Evolutionary conservation across 768 basidiomycete species (phyloP), one percentile per base, ranked within the genome.

Genomic region (Kwoniella heveanensis): DNA sequence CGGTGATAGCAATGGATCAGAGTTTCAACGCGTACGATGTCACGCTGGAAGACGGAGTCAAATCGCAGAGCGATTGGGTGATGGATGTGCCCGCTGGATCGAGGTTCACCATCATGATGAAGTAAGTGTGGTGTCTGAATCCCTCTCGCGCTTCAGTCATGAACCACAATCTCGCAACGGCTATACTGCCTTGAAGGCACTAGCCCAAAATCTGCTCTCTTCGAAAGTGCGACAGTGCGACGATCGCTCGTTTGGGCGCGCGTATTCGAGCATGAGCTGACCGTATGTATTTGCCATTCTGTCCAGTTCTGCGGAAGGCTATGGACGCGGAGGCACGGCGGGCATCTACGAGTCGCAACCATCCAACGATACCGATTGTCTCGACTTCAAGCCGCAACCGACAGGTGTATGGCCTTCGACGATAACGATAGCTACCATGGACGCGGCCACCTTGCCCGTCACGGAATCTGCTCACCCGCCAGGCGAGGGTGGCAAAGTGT

Each of bases 81-180:
- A 17, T 74, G 36, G 72, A 74, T 57, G 57, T 77, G 48, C 74
- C 72, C 24, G 54, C 62, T 5, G 71, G 73, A 6, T 60, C 68
- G 21, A 58, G 73, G 27, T 77, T 74, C 54, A 72, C 65, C 8
- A 36, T 77, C 24, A 62, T 74, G 55, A 72, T 74, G 70, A 77
- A 74, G 75, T 77, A 60, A 74, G 75, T 77, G n/a, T n/a, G n/a
- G n/a, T n/a, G n/a, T n/a, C n/a, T n/a, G n/a, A n/a, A n/a, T n/a
- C n/a, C n/a, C n/a, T n/a, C n/a, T n/a, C n/a, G n/a, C n/a, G n/a
- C n/a, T n/a, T n/a, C n/a, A n/a, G n/a, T n/a, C n/a, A n/a, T n/a
- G n/a, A n/a, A n/a, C n/a, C n/a, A n/a, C n/a, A n/a, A n/a, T n/a
- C n/a, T n/a, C n/a, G n/a, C n/a, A n/a, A n/a, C n/a, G n/a, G n/a